These are phyloP conservation scores for Kwoniella bestiolae DNA, from an alignment of 768 basidiomycete species.

Conservation along the genomic window DNA sequence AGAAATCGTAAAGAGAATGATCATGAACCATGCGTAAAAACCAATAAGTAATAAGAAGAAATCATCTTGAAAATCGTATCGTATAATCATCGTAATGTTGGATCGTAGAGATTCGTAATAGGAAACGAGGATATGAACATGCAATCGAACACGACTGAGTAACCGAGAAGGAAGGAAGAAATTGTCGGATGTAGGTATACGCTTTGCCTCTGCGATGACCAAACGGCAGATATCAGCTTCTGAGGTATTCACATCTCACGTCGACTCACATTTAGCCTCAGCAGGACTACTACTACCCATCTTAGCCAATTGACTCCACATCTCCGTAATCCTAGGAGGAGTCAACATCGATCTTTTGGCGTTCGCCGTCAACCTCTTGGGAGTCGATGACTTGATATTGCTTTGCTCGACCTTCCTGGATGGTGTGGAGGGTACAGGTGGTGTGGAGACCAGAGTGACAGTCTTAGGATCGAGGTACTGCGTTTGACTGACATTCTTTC, in stretches of 20 bases:
- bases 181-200: too few relatives aligned
- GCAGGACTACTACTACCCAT: slow-evolving; percentile 21
- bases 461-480: slow-evolving; percentile 14
- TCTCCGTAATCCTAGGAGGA: slow-evolving; percentile 23
- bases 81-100: neutral
- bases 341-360: slow-evolving; percentile 15
- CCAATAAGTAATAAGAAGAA: neutral
- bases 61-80: neutral
- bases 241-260: neutral
- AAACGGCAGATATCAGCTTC: neutral
- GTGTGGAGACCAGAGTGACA: slow-evolving; percentile 1
- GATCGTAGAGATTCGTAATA: neutral
- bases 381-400: slow-evolving; percentile 12
- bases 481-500: slow-evolving; percentile 5
- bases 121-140: neutral
- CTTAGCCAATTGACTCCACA: slow-evolving; percentile 27
- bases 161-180: too few relatives aligned
- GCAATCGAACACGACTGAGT: too few relatives aligned
- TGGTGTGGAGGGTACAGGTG: neutral
- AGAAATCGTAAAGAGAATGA: neutral
- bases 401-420: neutral
- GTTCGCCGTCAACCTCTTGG: neutral
- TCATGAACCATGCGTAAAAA: neutral
- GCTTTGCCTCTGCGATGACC: neutral
- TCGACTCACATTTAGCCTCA: slow-evolving; percentile 8